These are phyloP conservation scores for Paracamarosporium sp. DNA, from an alignment of 2,329 filamentous ascomycete species.

Conservation along the genomic window DNA sequence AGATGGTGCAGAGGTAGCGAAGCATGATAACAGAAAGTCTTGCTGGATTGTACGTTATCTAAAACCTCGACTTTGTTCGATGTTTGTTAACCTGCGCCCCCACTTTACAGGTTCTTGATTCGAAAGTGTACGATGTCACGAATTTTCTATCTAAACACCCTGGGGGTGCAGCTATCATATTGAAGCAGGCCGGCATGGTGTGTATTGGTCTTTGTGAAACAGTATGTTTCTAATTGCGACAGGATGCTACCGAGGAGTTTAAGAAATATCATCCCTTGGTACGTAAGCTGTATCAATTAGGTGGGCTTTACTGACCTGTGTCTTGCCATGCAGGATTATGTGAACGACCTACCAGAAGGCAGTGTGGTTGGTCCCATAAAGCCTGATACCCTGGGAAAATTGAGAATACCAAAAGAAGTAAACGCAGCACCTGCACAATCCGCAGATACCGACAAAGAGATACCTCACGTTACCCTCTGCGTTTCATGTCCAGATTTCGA, in stretches of 20 bases:
- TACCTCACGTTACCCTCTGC: slow-evolving; percentile 39
- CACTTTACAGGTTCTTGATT: slow-evolving; percentile 59
- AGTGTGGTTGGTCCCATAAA: slow-evolving; percentile 37
- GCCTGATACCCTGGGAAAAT: slow-evolving; percentile 37
- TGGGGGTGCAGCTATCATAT: slow-evolving; percentile 58
- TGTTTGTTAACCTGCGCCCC: neutral
- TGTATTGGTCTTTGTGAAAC: neutral
- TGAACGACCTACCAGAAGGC: slow-evolving; percentile 36
- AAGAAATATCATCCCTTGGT: slow-evolving; percentile 42
- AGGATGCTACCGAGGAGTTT: slow-evolving; percentile 45
- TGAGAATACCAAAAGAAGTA: slow-evolving; percentile 29
- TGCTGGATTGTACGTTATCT: slow-evolving; percentile 63
- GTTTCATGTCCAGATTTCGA: slow-evolving; percentile 43
- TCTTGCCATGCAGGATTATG: slow-evolving; percentile 19
- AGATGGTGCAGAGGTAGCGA: slow-evolving; percentile 42
- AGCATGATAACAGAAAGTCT: slow-evolving; percentile 40
- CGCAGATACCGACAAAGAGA: slow-evolving; percentile 25
- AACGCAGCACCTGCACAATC: slow-evolving; percentile 24
- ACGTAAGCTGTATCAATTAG: neutral
- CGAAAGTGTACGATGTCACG: slow-evolving; percentile 71
- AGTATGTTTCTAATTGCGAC: slow-evolving; percentile 10
- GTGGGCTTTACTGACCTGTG: neutral
- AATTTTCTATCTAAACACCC: slow-evolving; percentile 68
- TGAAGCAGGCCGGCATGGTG: slow-evolving; percentile 53
- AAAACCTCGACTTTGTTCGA: neutral